Evolutionary conservation across 306 rosid genomes (phyloP), one percentile per base, ranked within the genome.

Genomic region (Cucumis sativus): DNA sequence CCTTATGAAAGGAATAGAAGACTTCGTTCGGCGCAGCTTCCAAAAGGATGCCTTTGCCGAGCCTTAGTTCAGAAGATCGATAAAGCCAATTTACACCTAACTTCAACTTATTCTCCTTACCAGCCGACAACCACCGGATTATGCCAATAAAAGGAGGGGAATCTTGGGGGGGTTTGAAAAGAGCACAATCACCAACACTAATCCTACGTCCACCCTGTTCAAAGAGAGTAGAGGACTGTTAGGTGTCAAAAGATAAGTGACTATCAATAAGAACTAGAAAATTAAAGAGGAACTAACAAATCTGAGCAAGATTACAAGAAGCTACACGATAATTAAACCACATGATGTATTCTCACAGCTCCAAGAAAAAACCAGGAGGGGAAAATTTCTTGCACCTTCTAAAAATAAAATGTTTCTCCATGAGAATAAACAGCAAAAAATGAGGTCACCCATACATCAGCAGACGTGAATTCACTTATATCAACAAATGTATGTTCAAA

Each of bases 1-100:
- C 92, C 96, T 84, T 88, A 70, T 90, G 98, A 87, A 92, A 91
- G 85, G 98, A 86, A 86, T 89, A 92, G 83, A 92, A 90, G 67
- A 92, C 75, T 82, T 92, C 98, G 91, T 92, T 92, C 14, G 92
- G 98, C 61, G 86, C 84, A 62, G 94, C 88, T 79, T 92, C 87
- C 80, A 87, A 86, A 40, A 80, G 87, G 83, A 85, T 83, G 41
- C 88, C 91, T 81, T 90, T 85, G 79, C 92, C 75, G 56, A 90
- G 96, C 78, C 83, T 85, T 58, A 92, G 84, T 83, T 90, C 96
- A 81, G 84, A 83, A 33, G 94, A 78, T 66, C 98, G 92, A 88
- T 92, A 90, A 15, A 92, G 92, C 96, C 96, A 90, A 84, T 82
- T 90, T 18, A 92, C 96, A 77, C 89, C 85, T 74, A 92, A 74